Percentiles rank a stretch among this genome's conserved stretches.
phyloP scores from a whole-genome alignment of 163 green algal species.

The Chlamydomonas reinhardtii region DNA sequence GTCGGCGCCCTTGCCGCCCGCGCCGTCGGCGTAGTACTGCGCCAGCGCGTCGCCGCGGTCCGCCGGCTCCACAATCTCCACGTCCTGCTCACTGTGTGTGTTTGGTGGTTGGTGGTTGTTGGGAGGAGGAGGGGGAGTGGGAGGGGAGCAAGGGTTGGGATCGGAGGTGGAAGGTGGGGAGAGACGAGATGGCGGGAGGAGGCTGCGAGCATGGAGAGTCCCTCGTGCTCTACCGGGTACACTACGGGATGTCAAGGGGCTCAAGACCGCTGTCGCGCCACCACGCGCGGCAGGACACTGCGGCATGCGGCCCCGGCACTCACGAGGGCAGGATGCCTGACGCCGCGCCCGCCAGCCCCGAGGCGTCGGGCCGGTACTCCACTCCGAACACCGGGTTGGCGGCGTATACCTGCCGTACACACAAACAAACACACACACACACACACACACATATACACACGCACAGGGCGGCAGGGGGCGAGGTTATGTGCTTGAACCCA shows the following conservation, averaged over 20 bases:
- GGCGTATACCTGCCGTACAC: slow-evolving; percentile 51
- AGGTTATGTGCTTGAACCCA: too few relatives aligned
- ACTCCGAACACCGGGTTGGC: slow-evolving; percentile 74
- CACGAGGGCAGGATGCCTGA: slow-evolving; percentile 15
- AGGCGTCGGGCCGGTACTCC: slow-evolving; percentile 54
- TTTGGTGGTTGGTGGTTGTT: too few relatives aligned
- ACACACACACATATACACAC: too few relatives aligned
- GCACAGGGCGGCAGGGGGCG: too few relatives aligned
- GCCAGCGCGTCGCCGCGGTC: slow-evolving; percentile 68
- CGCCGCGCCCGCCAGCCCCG: background rate
- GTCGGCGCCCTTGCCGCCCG: slow-evolving; percentile 50
- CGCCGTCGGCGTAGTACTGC: slow-evolving; percentile 75
- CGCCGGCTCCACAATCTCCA: slow-evolving; percentile 69
- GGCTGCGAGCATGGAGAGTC: too few relatives aligned
- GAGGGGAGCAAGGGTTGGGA: background rate
- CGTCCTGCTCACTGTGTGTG: slow-evolving; percentile 70
- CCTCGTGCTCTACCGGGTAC: too few relatives aligned
- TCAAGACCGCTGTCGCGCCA: too few relatives aligned
- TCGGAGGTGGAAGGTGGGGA: background rate
- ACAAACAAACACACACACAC: too few relatives aligned
- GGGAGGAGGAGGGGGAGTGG: background rate
- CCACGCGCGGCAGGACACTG: too few relatives aligned
- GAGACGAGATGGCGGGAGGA: too few relatives aligned
- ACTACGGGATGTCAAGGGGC: too few relatives aligned
- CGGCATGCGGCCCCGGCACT: background rate